phyloP scores from a whole-genome alignment of 768 basidiomycete species.

The Mycena leptocephala region DNA sequence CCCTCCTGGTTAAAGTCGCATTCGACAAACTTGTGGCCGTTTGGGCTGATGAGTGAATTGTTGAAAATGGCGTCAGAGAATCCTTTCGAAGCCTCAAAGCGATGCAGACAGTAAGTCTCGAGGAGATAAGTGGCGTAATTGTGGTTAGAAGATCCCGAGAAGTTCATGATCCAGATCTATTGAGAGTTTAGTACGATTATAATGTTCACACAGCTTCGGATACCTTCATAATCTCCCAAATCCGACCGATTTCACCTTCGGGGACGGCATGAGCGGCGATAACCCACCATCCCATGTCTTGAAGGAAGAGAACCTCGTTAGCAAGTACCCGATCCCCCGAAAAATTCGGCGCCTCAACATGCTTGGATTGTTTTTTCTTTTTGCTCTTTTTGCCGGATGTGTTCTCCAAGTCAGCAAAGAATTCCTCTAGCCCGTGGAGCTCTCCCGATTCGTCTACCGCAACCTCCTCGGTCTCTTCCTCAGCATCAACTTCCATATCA shows the following conservation, averaged over 20 bases:
- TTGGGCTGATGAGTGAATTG: slow-evolving; percentile 35
- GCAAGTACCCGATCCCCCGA: slow-evolving; percentile 26
- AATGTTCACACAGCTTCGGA: too few species aligned
- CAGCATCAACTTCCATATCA: not conserved
- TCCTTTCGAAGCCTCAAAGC: slow-evolving; percentile 24
- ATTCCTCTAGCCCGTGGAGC: not conserved
- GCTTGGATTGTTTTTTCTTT: not conserved
- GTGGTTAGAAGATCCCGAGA: not conserved
- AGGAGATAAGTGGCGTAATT: slow-evolving; percentile 18
- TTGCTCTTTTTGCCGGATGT: not conserved
- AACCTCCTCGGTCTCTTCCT: not conserved
- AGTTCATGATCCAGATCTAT: not conserved
- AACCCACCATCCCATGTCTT: slow-evolving; percentile 23
- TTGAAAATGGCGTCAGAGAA: slow-evolving; percentile 27
- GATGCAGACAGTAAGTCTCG: slow-evolving; percentile 28
- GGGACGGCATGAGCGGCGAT: slow-evolving; percentile 1
- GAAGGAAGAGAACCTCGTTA: slow-evolving; percentile 3
- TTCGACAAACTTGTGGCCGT: not conserved
- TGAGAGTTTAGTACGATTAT: too few species aligned
- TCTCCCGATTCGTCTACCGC: not conserved
- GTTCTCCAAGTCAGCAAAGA: not conserved
- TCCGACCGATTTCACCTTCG: not conserved
- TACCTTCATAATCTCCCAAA: slow-evolving; percentile 20
- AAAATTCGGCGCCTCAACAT: slow-evolving; percentile 17
- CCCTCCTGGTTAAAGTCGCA: slow-evolving; percentile 29